phyloP scores from a whole-genome alignment of 2,329 filamentous ascomycete genomes.

The Fusarium tjaetaba region DNA sequence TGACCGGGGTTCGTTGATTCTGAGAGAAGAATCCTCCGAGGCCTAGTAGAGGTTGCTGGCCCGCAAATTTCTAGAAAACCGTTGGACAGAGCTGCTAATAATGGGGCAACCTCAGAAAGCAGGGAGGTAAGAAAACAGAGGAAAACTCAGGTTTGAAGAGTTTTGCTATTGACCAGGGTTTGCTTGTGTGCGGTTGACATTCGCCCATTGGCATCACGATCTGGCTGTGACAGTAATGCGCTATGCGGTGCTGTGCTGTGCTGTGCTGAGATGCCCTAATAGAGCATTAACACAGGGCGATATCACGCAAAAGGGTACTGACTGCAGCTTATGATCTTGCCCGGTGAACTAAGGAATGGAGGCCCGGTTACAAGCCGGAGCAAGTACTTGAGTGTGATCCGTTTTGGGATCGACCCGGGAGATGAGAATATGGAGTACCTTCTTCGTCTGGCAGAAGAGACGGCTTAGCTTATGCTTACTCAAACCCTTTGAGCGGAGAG shows the following conservation, averaged over 20 bases:
- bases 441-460: constrained; percentile 35
- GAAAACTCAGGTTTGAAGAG: constrained; percentile 40
- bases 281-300: constrained; percentile 32
- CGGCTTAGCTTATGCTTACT: constrained; percentile 45
- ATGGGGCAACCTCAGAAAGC: constrained; percentile 38
- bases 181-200: constrained; percentile 10
- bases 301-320: constrained; percentile 27
- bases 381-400: constrained; percentile 18
- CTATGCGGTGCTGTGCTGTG: background rate
- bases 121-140: constrained; percentile 41
- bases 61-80: constrained; percentile 49
- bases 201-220: constrained; percentile 11
- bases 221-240: constrained; percentile 16
- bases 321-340: constrained; percentile 15
- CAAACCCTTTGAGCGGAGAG: constrained; percentile 38
- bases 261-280: constrained; percentile 12
- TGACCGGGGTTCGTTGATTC: constrained; percentile 41
- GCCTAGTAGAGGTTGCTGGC: constrained; percentile 39
- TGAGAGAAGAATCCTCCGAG: constrained; percentile 48
- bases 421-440: constrained; percentile 37
- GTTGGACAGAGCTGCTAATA: constrained; percentile 36
- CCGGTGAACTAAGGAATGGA: constrained; percentile 20
- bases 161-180: constrained; percentile 42
- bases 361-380: constrained; percentile 34
- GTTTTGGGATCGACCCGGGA: constrained; percentile 37